Evolutionary conservation across 345 rosid species (phyloP), one percentile per base, ranked within the genome.

Genomic region (Camelina sativa): DNA sequence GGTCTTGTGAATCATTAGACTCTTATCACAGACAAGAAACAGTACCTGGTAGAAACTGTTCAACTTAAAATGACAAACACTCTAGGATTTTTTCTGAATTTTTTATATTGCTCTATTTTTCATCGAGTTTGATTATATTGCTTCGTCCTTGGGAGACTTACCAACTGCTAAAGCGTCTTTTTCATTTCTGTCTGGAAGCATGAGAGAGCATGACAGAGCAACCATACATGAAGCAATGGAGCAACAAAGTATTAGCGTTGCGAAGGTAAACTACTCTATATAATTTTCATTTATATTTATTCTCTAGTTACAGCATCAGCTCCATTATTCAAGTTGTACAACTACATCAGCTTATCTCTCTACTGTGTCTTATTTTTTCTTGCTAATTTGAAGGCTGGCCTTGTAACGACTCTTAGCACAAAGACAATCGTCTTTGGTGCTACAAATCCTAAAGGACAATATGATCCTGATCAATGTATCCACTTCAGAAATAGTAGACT

Each of bases 181-280:
- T n/a, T 67, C 30, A 9, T 3, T 51, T 46, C 4, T 67, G 67
- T 57, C 50, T 51, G 71, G 48, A 86, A 94, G 97, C 80, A 91
- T 91, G 98, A 90, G 91, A 80, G 97, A 89, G 81, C 98, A 94
- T 82, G 97, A 94, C 83, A 84, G 97, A 76, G 97, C 97, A 71
- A 91, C 97, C 53, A 94, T 94, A 85, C 98, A 94, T 9, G 98
- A 94, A 78, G 98, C 97, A 73, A 94, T 94, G 98, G 98, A 94
- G 84, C 98, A 94, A 83, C 98, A 94, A 84, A 91, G 97, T 11
- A 94, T 94, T 81, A 94, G 98, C 62, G 85, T 94, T 63, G 97
- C 97, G 41, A 94, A 94, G 98, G 98, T 94, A 79, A 57, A 70
- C 51, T 11, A 62, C 32, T 54, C 62, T 68, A 37, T 13, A 65